Evolutionary conservation across 2,329 filamentous ascomycete species (phyloP), one percentile per base, ranked within the genome.

Genomic region (Fusarium sp.): DNA sequence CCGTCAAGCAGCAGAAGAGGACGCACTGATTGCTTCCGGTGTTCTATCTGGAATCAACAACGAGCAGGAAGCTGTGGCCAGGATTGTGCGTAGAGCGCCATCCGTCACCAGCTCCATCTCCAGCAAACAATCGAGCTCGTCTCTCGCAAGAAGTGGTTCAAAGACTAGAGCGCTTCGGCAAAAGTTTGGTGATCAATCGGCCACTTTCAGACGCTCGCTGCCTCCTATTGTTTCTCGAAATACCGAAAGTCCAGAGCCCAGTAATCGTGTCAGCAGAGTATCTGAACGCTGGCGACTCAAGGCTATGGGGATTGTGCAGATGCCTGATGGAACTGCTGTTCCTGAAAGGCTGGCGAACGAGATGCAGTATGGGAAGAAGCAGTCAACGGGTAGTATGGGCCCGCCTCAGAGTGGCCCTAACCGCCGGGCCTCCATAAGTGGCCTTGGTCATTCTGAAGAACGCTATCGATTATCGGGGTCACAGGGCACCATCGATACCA

Each of bases 311-410:
- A 82, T 89, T 23, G 85, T 87, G 6, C 85, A 84, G 68, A 84
- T 88, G 83, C 83, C 85, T 9, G 84, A 89, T 68, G 84, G 87
- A n/a, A 83, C 85, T 52, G 87, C 86, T 67, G 73, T 88, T 6
- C 87, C 87, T 10, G 87, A 89, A 69, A 82, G 82, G 6, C 80
- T 89, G 44, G 86, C 85, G 18, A 74, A 83, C 39, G 83, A 86
- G 31, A 83, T 86, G 73, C 76, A 83, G 44, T 79, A 80, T 60
- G 81, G 83, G 49, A 82, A 82, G 31, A 84, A 84, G 82, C 67
- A 80, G 81, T 11, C 83, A 81, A 60, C 74, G 6, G 67, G 83
- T 5, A 82, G 84, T 14, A 69, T 78, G 76, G 73, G 70, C 3
- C 74, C 71, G n/a, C 74, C 74, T 15, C 56, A 59, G 18, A 72